Conservation (phyloP, 2,329 filamentous ascomycete species). For the Neospermospora avenae region DNA sequence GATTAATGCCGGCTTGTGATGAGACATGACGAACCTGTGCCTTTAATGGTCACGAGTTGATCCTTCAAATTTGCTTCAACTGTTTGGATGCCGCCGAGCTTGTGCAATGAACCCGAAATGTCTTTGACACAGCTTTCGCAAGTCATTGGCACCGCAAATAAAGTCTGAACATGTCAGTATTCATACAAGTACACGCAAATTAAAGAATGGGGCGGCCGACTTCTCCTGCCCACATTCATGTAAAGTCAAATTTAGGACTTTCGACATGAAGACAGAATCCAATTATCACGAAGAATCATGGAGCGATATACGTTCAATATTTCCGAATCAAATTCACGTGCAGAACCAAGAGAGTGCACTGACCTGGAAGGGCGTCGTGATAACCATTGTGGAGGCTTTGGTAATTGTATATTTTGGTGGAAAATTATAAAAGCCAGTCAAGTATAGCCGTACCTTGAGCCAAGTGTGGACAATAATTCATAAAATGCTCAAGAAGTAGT, state of each 20-base stretch:
- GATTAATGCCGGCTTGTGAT: background rate
- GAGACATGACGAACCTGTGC: constrained; percentile 58
- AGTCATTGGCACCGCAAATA: constrained; percentile 91
- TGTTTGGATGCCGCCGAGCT: constrained; percentile 75
- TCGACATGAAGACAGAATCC: too few species aligned
- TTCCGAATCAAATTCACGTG: too few species aligned
- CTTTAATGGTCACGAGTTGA: constrained; percentile 80
- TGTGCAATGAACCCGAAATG: constrained; percentile 74
- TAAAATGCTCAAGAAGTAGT: background rate
- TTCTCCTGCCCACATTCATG: too few species aligned
- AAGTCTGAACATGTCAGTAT: constrained; percentile 56
- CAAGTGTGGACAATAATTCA: background rate
- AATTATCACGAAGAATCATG: too few species aligned
- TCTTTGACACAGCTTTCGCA: constrained; percentile 87
- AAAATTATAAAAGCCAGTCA: background rate
- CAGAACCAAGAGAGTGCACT: background rate
- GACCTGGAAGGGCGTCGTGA: constrained; percentile 37
- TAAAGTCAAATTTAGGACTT: too few species aligned
- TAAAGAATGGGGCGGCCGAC: background rate
- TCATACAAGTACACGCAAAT: constrained; percentile 25
- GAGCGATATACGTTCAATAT: too few species aligned
- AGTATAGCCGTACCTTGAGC: background rate
- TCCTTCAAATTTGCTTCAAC: constrained; percentile 79
- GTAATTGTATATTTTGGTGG: background rate
- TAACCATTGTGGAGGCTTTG: constrained; percentile 27